Conservation (phyloP, 768 basidiomycete genomes). For the Saitozyma sp. region DNA sequence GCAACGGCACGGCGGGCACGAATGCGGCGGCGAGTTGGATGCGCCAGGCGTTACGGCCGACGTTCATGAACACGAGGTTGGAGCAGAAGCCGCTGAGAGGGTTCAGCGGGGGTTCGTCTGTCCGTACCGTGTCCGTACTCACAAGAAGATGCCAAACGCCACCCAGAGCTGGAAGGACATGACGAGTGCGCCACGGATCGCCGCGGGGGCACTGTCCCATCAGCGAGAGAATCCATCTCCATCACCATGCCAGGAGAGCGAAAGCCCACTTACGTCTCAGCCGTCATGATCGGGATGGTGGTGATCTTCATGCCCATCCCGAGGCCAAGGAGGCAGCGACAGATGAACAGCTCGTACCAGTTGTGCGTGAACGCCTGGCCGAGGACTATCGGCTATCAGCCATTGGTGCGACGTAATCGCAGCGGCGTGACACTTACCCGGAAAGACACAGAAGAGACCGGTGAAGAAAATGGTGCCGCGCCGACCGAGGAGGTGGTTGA, state of each 20-base stretch:
- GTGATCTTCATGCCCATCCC: constrained; percentile 51
- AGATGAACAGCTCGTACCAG: constrained; percentile 39
- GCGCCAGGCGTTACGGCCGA: constrained; percentile 54
- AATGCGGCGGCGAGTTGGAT: constrained; percentile 54
- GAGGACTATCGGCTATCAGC: constrained; percentile 48
- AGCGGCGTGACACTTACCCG: constrained; percentile 62
- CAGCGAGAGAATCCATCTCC: not conserved
- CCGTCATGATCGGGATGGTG: constrained; percentile 67
- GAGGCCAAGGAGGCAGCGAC: constrained; percentile 43
- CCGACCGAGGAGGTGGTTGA: constrained; percentile 65
- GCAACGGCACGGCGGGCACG: constrained; percentile 40
- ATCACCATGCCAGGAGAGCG: not conserved
- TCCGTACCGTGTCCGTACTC: constrained; percentile 60
- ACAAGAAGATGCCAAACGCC: constrained; percentile 48
- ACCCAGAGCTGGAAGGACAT: constrained; percentile 75
- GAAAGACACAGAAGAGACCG: constrained; percentile 55
- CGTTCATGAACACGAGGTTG: constrained; percentile 48
- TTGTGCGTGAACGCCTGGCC: constrained; percentile 45
- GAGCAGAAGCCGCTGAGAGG: constrained; percentile 53
- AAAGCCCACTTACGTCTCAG: constrained; percentile 58
- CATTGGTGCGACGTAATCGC: constrained; percentile 43
- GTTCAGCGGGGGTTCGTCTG: constrained; percentile 54
- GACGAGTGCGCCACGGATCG: constrained; percentile 85
- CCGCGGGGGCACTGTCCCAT: constrained; percentile 64
- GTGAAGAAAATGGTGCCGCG: constrained; percentile 62